Base-by-base conservation (phyloP, 495 filamentous ascomycete genomes). In the Aspergillus bertholletiae region DNA sequence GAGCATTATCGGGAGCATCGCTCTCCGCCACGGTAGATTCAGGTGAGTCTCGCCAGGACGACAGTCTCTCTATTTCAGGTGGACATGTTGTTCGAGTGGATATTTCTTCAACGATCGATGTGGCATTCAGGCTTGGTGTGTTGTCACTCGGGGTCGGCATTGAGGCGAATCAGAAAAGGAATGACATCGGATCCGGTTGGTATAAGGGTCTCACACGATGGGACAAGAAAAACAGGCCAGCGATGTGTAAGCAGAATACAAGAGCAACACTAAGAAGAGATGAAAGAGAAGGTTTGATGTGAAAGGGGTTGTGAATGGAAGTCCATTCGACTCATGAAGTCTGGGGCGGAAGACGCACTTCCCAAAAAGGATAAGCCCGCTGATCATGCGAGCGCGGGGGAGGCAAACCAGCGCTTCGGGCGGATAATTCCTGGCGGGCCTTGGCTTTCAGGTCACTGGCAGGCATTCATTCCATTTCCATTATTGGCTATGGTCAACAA, bases 71-170 rank as follows among this genome's bases (percentile, higher is more conserved):
- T 24, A 66, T 56, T 53, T 86, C 83, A 21, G 82, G 81, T 28
- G 83, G 83, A 71, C 82, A 86, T 55, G 80, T 75, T 40, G 77
- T 69, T 64, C 79, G 82, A 55, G 68, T 66, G 50, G 74, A 73
- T 56, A 75, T 68, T 59, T 77, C 79, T 50, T 68, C 74, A 66
- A 58, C 67, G 70, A 74, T 79, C 64, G 77, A 75, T 55, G 73
- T 69, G 28, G 65, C 62, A 71, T 59, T 60, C 53, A 75, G 68
- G 34, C 57, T 59, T 54, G 67, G 63, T 55, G 72, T 72, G 66
- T 73, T 74, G 67, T 79, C 69, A 70, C 75, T 77, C 54, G 79
- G 80, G 51, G 82, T 86, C 59, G 82, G 83, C 81, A 85, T 86
- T 70, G 73, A 74, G 66, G 62, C 70, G 61, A 58, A 64, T 74